Base-by-base conservation (phyloP, 148 eudicot genomes). In the Spergularia bocconei region DNA sequence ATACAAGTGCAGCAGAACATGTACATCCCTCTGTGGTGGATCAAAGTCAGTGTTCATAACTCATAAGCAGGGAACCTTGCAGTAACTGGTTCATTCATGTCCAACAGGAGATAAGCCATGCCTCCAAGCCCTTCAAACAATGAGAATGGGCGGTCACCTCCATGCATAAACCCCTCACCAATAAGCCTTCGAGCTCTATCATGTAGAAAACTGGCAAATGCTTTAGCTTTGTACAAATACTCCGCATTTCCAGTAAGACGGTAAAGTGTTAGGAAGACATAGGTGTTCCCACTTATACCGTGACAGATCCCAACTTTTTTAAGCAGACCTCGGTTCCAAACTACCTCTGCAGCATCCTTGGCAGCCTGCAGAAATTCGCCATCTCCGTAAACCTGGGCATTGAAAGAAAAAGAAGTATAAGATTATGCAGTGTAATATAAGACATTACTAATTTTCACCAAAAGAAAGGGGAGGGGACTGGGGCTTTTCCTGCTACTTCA, bases 51-150 rank as follows among this genome's bases (percentile, higher is more conserved):
- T 66, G 36, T 29, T 29, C 79, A 90, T 51, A 87, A 75, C 77
- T 87, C 91, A 71, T 87, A 93, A 47, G 88, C 98, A n/a, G 98
- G 98, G 70, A 90, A 93, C 77, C 91, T 81, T 78, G 93, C 90
- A 62, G 78, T 70, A 64, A 81, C 77, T 20, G 94, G 92, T 38
- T 87, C 79, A 62, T 76, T 72, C 90, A 93, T 86, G 78, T 93
- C 98, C 21, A 93, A 75, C 74, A 91, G 91, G 52, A 93, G 93
- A 84, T 75, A 78, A 20, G 92, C 85, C 98, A 88, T 88, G 61
- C 98, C 97, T 44, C 88, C 98, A 21, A 91, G 75, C 51, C 98
- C 97, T 89, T 93, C 94, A 72, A 93, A 91, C 70, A 93, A 76
- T 5, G 98, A 93, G 76, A 83, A 87, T 2, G 97, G 94, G 38